Evolutionary conservation across 345 rosid genomes (phyloP), one percentile per base, ranked within the genome.

Genomic region (Heritiera fomes): DNA sequence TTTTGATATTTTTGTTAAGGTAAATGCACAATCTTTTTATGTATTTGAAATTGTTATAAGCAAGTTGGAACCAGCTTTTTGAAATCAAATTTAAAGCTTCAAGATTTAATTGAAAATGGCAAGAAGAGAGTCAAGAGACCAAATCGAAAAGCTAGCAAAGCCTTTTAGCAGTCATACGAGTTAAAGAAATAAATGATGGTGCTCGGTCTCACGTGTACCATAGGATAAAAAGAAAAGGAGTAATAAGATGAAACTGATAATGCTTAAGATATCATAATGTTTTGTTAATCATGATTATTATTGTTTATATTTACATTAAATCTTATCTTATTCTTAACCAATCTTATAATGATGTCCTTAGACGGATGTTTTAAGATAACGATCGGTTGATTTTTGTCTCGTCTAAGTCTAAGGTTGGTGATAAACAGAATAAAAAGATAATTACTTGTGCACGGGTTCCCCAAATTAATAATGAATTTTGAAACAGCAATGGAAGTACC

Each of bases 161-260:
- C 58, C 46, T 65, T 79, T 43, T 52, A 12, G 79, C 73, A 64
- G 82, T 47, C 78, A 62, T 63, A 34, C 38, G 14, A 56, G 59
- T 74, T 67, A 58, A 64, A 64, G 62, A 75, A 41, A 52, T 81
- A 64, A 77, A 80, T 82, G 78, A 84, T 86, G 65, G 64, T 49
- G 53, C 40, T 45, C 45, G 23, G 80, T 61, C 87, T 82, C 87
- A 82, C 89, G 84, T 87, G 87, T 82, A 78, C 74, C 79, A 46
- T 61, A n/a, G 71, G 82, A 47, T 82, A 66, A 63, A 49, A 49
- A 79, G 38, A 13, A n/a, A 46, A 52, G 13, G 6, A 13, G 8
- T 43, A 58, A 34, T 40, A 38, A 23, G 75, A 74, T 78, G 78
- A 82, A 76, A 79, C 70, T 13, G 30, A 84, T 76, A 75, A 79